These are phyloP conservation scores for Penicillium cinerascens DNA, from an alignment of 495 filamentous ascomycete species.

Conservation along the genomic window DNA sequence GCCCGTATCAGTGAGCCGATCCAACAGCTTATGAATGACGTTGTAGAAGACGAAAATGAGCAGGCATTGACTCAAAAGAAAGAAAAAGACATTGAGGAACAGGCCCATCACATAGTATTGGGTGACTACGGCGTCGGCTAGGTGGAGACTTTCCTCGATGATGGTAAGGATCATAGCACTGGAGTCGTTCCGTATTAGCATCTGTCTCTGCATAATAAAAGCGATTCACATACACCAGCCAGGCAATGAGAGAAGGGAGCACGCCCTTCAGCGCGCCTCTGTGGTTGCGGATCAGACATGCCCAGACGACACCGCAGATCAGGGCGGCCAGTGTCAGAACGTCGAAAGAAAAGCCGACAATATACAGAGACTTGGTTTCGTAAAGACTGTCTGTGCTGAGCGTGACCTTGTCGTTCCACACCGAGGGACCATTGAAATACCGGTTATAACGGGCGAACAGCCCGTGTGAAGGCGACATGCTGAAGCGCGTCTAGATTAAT, in stretches of 20 bases:
- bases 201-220: neutral
- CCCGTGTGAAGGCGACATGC: constrained; percentile 14
- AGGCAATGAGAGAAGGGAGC: constrained; percentile 5
- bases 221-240: constrained; percentile 9
- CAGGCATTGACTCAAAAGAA: constrained; percentile 4
- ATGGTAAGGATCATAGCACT: neutral
- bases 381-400: neutral
- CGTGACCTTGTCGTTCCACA: constrained; percentile 6
- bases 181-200: neutral
- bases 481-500: neutral
- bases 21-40: constrained; percentile 18
- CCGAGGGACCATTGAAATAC: neutral
- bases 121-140: constrained; percentile 16
- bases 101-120: constrained; percentile 19
- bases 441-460: neutral
- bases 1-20: constrained; percentile 15
- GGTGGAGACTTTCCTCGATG: constrained; percentile 10
- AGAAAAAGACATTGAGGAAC: constrained; percentile 25
- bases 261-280: constrained; percentile 11
- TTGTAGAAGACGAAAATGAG: constrained; percentile 22
- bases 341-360: constrained; percentile 16
- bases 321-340: constrained; percentile 15
- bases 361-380: constrained; percentile 2
- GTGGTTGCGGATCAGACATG: constrained; percentile 17
- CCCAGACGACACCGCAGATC: constrained; percentile 19